Percentiles rank a stretch among this genome's conserved stretches.
These are phyloP conservation scores for Chrysopogon serrulatus DNA, from an alignment of 176 grass and related monocot species.

Conservation along the genomic window DNA sequence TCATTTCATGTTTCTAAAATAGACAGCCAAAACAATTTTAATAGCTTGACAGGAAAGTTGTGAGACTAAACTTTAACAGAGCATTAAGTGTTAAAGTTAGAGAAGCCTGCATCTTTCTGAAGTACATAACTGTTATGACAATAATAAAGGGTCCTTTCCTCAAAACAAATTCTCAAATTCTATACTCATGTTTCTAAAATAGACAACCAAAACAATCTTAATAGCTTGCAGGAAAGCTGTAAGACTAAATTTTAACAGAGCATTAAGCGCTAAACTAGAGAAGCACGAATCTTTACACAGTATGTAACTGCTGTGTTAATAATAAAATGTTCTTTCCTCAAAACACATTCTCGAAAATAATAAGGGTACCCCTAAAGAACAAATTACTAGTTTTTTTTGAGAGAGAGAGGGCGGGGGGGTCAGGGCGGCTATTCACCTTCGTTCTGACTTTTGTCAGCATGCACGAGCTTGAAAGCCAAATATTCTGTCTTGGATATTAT, in stretches of 20 bases:
- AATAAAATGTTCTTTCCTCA: too few relatives aligned
- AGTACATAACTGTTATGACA: too few relatives aligned
- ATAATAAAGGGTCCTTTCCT: too few relatives aligned
- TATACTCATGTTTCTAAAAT: too few relatives aligned
- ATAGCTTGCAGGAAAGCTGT: too few relatives aligned
- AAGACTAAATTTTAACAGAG: not conserved
- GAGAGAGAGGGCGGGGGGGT: too few relatives aligned
- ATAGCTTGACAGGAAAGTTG: not conserved
- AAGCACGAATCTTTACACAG: not conserved
- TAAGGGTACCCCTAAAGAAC: too few relatives aligned
- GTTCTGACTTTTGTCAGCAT: not conserved
- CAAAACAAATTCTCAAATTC: too few relatives aligned
- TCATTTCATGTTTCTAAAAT: not conserved
- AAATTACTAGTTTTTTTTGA: not conserved
- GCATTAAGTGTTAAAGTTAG: not conserved
- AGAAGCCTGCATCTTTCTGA: too few relatives aligned
- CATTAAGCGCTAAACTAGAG: not conserved
- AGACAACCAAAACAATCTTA: too few relatives aligned
- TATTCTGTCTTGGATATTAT: not conserved
- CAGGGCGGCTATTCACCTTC: not conserved
- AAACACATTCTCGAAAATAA: too few relatives aligned
- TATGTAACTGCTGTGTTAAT: not conserved
- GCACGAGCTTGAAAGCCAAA: conserved; percentile 21
- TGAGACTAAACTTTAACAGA: not conserved
- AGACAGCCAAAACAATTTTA: not conserved